These are phyloP conservation scores for Tinospora cordifolia DNA, from an alignment of 164 flowering plant species.

Conservation along the genomic window DNA sequence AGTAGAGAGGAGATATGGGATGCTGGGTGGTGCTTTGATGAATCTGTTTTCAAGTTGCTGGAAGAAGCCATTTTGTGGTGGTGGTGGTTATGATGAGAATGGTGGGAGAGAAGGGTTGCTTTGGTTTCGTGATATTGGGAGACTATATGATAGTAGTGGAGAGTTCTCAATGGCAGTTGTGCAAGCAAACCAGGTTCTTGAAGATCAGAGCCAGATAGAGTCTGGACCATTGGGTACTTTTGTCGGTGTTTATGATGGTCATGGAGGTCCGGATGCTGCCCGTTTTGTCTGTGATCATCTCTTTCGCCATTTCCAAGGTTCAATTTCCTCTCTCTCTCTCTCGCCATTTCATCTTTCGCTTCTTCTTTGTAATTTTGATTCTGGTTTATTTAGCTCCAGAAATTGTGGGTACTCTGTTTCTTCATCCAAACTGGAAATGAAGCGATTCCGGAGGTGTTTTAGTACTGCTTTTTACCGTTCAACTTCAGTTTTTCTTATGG, in stretches of 20 bases:
- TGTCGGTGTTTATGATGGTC: slow-evolving; percentile 78
- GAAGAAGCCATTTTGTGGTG: slow-evolving; percentile 39
- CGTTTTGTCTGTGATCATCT: slow-evolving; percentile 55
- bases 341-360: neutral
- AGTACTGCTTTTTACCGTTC: neutral
- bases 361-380: neutral
- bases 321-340: neutral
- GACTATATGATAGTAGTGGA: slow-evolving; percentile 28
- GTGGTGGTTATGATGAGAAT: slow-evolving; percentile 11
- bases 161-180: slow-evolving; percentile 68
- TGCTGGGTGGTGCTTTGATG: slow-evolving; percentile 54
- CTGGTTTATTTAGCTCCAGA: too few species aligned
- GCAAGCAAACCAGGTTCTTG: slow-evolving; percentile 66
- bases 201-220: slow-evolving; percentile 75
- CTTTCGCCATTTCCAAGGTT: slow-evolving; percentile 56
- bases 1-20: slow-evolving; percentile 55
- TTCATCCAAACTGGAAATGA: neutral
- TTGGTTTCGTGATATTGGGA: slow-evolving; percentile 47
- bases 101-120: slow-evolving; percentile 50
- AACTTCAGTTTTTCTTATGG: too few species aligned
- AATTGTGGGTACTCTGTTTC: neutral
- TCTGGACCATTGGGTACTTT: slow-evolving; percentile 60
- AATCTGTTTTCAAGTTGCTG: slow-evolving; percentile 49
- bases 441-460: too few species aligned
- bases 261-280: slow-evolving; percentile 64